These are phyloP conservation scores for Macrophomina tecta DNA, from an alignment of 2,329 filamentous ascomycete genomes.

Conservation along the genomic window DNA sequence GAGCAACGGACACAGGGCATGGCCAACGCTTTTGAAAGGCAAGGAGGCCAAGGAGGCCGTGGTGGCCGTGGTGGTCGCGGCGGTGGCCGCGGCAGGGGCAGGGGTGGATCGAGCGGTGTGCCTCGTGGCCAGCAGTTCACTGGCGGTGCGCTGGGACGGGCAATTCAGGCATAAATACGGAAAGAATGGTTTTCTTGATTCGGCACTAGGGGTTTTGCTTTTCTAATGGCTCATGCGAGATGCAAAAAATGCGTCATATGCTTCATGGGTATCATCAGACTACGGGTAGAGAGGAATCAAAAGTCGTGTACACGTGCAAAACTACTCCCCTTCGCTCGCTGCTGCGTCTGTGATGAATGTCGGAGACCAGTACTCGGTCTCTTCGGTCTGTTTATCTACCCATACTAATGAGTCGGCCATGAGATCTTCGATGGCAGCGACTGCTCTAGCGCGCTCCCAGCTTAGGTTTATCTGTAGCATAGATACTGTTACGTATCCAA, in stretches of 20 bases:
- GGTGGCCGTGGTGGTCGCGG: slow-evolving; percentile 64
- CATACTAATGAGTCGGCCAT: slow-evolving; percentile 89
- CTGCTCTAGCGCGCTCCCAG: slow-evolving; percentile 84
- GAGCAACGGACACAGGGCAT: slow-evolving; percentile 97
- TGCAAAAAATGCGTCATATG: slow-evolving; percentile 27
- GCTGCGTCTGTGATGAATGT: slow-evolving; percentile 65
- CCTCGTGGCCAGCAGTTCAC: slow-evolving; percentile 81
- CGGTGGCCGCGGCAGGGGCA: slow-evolving; percentile 67
- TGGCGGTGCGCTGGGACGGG: slow-evolving; percentile 74
- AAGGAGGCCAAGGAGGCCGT: slow-evolving; percentile 76
- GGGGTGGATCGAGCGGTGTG: slow-evolving; percentile 66
- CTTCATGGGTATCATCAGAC: slow-evolving; percentile 27
- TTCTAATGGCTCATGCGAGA: slow-evolving; percentile 29
- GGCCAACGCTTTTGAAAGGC: slow-evolving; percentile 91
- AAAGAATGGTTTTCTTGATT: slow-evolving; percentile 21
- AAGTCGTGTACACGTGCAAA: slow-evolving; percentile 13
- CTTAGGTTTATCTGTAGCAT: slow-evolving; percentile 86
- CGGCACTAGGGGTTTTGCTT: slow-evolving; percentile 22
- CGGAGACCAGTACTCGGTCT: slow-evolving; percentile 94
- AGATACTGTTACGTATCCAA: slow-evolving; percentile 87
- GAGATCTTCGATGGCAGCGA: slow-evolving; percentile 89
- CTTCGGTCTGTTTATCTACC: slow-evolving; percentile 84
- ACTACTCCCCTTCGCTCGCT: slow-evolving; percentile 19
- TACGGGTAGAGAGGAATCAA: slow-evolving; percentile 21
- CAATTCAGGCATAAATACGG: slow-evolving; percentile 53